A percentile compares a stretch with the other conserved stretches of the same genome.
These are phyloP conservation scores for Phyllosticta capitalensis DNA, from an alignment of 2,329 filamentous ascomycete species.

Conservation along the genomic window DNA sequence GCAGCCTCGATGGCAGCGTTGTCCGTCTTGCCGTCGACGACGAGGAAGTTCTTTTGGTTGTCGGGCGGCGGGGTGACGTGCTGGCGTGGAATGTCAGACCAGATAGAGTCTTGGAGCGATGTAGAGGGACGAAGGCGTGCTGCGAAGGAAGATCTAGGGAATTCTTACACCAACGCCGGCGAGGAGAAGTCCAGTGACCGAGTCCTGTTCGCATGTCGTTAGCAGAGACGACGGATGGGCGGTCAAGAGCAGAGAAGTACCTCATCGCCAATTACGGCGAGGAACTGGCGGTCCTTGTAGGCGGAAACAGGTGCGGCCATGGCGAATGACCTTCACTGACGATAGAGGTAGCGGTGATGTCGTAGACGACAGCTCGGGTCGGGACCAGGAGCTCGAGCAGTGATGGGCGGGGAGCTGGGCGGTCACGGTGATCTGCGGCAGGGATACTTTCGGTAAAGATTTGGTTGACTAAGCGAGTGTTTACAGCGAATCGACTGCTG, in stretches of 20 bases:
- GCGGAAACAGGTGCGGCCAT: constrained; percentile 53
- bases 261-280: constrained; percentile 97
- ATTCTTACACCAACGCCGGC: constrained; percentile 80
- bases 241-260: constrained; percentile 39
- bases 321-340: neutral
- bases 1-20: constrained; percentile 77
- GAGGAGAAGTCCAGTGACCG: constrained; percentile 88
- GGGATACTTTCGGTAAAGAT: neutral
- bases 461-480: neutral
- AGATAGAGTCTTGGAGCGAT: neutral
- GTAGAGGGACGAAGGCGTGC: too few relatives aligned
- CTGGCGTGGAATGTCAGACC: constrained; percentile 36
- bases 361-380: neutral
- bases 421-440: neutral
- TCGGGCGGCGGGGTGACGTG: constrained; percentile 86
- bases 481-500: neutral
- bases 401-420: constrained; percentile 1
- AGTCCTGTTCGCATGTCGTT: constrained; percentile 53
- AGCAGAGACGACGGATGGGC: constrained; percentile 5
- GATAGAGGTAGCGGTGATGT: constrained; percentile 1
- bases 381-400: constrained; percentile 9
- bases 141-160: constrained; percentile 21
- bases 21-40: constrained; percentile 91
- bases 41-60: constrained; percentile 93
- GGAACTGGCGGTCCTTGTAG: constrained; percentile 79